Evolutionary conservation across 2,329 filamentous ascomycete genomes (phyloP).

Genomic region (Neonectria neomacrospora): DNA sequence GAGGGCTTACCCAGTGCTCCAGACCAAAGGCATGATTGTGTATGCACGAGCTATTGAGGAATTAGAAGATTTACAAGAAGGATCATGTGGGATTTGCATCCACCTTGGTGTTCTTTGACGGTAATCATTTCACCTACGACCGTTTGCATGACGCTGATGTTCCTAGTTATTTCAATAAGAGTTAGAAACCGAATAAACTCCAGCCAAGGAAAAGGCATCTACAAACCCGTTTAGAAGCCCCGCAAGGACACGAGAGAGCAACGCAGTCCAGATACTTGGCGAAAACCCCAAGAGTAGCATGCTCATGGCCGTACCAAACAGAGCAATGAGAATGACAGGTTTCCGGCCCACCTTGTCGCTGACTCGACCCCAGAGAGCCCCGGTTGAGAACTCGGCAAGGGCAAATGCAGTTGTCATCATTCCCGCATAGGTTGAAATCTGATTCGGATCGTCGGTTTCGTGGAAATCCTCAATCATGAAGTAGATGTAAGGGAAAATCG

Average conservation of each 20-base stretch:
- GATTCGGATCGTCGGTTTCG: constrained; percentile 79
- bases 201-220: not conserved
- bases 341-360: constrained; percentile 94
- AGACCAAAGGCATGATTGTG: constrained; percentile 97
- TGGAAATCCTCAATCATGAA: constrained; percentile 96
- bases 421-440: constrained; percentile 92
- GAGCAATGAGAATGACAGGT: constrained; percentile 86
- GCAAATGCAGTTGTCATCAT: constrained; percentile 98
- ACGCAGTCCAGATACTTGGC: constrained; percentile 80
- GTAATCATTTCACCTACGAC: constrained; percentile 95
- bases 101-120: constrained; percentile 91
- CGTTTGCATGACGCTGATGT: constrained; percentile 94
- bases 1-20: constrained; percentile 83
- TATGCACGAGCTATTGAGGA: constrained; percentile 79
- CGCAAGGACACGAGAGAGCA: constrained; percentile 88
- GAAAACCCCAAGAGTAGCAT: constrained; percentile 94
- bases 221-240: constrained; percentile 90
- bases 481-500: constrained; percentile 98
- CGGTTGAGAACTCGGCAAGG: constrained; percentile 92
- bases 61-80: not conserved
- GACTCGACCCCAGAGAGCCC: constrained; percentile 90
- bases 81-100: constrained; percentile 47
- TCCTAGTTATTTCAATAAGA: constrained; percentile 60
- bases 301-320: constrained; percentile 92
- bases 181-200: constrained; percentile 1